Conservation (phyloP, 106 monocot genomes). For the Acorus calamus region DNA sequence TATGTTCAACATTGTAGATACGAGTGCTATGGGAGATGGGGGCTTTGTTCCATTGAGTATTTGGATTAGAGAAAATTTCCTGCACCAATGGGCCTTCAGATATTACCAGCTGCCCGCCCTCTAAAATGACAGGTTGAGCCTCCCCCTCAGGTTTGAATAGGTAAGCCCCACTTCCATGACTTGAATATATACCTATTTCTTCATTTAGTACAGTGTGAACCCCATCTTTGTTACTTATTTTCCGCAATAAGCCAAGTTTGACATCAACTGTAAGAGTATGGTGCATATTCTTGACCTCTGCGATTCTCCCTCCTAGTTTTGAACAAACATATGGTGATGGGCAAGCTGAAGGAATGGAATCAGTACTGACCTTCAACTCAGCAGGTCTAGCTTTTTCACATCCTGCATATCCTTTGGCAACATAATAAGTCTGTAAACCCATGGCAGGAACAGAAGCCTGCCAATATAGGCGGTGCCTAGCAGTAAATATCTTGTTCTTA, state of each 20-base stretch:
- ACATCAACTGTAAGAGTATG: constrained; percentile 61
- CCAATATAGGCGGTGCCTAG: constrained; percentile 83
- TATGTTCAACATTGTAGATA: constrained; percentile 50
- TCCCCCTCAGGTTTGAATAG: constrained; percentile 85
- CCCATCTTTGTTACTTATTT: constrained; percentile 37
- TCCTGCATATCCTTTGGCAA: constrained; percentile 31
- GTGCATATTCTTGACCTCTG: constrained; percentile 41
- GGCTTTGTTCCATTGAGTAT: constrained; percentile 38
- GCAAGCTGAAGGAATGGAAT: constrained; percentile 25
- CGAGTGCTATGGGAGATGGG: constrained; percentile 84
- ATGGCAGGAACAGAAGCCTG: constrained; percentile 81
- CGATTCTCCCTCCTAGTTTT: constrained; percentile 34
- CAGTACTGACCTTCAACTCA: constrained; percentile 35
- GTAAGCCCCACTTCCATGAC: constrained; percentile 79
- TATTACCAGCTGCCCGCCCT: constrained; percentile 48
- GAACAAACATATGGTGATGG: constrained; percentile 75
- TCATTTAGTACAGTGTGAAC: constrained; percentile 43
- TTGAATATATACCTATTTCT: constrained; percentile 81
- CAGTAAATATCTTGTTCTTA: constrained; percentile 31
- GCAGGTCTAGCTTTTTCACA: constrained; percentile 67
- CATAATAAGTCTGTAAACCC: constrained; percentile 84
- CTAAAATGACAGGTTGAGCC: constrained; percentile 45
- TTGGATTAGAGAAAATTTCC: constrained; percentile 74
- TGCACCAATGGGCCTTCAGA: constrained; percentile 66
- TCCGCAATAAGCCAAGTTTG: constrained; percentile 57